phyloP scores from a whole-genome alignment of 345 rosid genomes.

The Firmiana major region DNA sequence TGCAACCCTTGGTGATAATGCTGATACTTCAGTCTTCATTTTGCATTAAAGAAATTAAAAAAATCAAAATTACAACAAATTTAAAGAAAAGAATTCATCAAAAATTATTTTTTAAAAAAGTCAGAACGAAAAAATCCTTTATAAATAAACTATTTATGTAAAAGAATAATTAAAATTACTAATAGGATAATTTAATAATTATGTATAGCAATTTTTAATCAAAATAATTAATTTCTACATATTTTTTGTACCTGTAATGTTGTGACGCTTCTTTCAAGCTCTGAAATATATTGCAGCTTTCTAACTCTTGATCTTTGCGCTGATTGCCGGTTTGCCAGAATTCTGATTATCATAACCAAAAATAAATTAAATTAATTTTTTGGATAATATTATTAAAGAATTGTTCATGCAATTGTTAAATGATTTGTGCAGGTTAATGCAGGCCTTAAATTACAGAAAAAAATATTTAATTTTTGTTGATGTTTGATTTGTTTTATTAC shows the following conservation, averaged over 20 bases:
- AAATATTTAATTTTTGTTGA: neutral
- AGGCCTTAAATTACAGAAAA: neutral
- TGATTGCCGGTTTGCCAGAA: conserved; percentile 62
- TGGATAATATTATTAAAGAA: neutral
- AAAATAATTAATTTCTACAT: neutral
- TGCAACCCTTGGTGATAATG: conserved; percentile 73
- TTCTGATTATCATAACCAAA: conserved; percentile 34
- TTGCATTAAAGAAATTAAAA: neutral
- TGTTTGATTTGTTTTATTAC: conserved; percentile 16
- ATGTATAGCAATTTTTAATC: no score
- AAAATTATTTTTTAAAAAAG: no score
- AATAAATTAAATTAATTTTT: neutral
- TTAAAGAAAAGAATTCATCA: conserved; percentile 1
- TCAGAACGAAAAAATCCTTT: no score
- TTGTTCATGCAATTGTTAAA: neutral
- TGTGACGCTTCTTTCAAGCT: conserved; percentile 64
- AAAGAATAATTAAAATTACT: no score
- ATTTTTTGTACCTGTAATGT: conserved; percentile 42
- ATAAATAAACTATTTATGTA: no score
- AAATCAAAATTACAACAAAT: conserved; percentile 17
- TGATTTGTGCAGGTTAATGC: neutral
- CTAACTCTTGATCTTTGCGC: conserved; percentile 72
- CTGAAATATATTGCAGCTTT: conserved; percentile 55
- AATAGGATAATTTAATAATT: no score
- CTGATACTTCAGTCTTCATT: conserved; percentile 62